Conservation (phyloP, 1,284 basidiomycete genomes). For the Leccinum fallax region DNA sequence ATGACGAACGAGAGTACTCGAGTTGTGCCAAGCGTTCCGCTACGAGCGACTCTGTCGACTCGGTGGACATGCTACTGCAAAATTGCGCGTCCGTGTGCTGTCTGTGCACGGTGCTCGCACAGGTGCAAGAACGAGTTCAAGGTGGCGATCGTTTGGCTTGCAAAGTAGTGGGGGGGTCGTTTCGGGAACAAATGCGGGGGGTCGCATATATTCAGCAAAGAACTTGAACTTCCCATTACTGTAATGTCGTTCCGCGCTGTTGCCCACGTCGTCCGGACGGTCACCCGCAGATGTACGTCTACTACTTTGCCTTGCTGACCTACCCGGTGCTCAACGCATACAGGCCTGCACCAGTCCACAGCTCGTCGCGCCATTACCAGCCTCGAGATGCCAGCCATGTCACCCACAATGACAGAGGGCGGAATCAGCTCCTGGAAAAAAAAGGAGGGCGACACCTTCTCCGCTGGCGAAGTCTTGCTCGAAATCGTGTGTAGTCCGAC, state of each 20-base stretch:
- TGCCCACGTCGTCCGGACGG: slow-evolving; percentile 12
- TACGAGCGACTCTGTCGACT: slow-evolving; percentile 33
- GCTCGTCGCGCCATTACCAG: slow-evolving; percentile 64
- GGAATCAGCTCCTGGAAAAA: slow-evolving; percentile 94
- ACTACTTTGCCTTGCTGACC: background rate
- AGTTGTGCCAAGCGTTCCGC: slow-evolving; percentile 45
- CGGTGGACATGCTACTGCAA: slow-evolving; percentile 25
- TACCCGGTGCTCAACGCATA: slow-evolving; percentile 9
- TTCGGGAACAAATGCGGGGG: slow-evolving; percentile 1
- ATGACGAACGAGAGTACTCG: slow-evolving; percentile 30
- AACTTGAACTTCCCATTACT: background rate
- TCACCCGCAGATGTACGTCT: slow-evolving; percentile 30
- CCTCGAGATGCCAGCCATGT: slow-evolving; percentile 94
- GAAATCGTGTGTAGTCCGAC: slow-evolving; percentile 76
- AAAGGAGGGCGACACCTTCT: slow-evolving; percentile 84
- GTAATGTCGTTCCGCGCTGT: slow-evolving; percentile 19
- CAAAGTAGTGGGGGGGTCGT: slow-evolving; percentile 17
- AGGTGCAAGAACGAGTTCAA: background rate
- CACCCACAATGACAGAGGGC: slow-evolving; percentile 98
- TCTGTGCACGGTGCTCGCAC: background rate
- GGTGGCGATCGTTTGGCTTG: background rate
- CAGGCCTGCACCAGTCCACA: slow-evolving; percentile 62
- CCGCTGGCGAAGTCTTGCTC: slow-evolving; percentile 87
- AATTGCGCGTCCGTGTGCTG: slow-evolving; percentile 7
- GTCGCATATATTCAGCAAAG: slow-evolving; percentile 3